Evolutionary conservation across 192 early-diverging fungal genomes (phyloP).

Genomic region (Coemansia sp.): DNA sequence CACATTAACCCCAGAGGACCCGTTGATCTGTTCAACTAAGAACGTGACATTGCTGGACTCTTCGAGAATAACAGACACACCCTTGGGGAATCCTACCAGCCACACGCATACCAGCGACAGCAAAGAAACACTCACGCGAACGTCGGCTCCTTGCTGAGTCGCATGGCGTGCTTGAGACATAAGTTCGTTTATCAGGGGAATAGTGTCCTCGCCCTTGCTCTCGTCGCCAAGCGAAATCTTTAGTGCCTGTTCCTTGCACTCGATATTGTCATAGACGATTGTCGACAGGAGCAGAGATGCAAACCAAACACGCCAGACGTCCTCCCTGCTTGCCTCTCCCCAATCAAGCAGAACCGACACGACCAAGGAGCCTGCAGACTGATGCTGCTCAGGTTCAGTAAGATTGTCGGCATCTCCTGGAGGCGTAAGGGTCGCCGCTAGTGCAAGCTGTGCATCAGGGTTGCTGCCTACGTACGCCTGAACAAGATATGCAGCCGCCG

Average conservation of each 20-base stretch:
- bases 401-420: slow-evolving; percentile 44
- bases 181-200: slow-evolving; percentile 88
- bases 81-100: slow-evolving; percentile 79
- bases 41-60: slow-evolving; percentile 90
- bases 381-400: slow-evolving; percentile 33
- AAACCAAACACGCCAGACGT: slow-evolving; percentile 90
- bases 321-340: slow-evolving; percentile 60
- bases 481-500: slow-evolving; percentile 81
- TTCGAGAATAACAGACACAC: slow-evolving; percentile 79
- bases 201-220: slow-evolving; percentile 70
- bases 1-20: slow-evolving; percentile 81
- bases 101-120: slow-evolving; percentile 80
- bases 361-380: slow-evolving; percentile 88
- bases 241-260: slow-evolving; percentile 77
- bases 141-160: slow-evolving; percentile 62
- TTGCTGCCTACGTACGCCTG: slow-evolving; percentile 82
- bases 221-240: slow-evolving; percentile 75
- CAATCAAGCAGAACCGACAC: slow-evolving; percentile 77
- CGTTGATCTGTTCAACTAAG: slow-evolving; percentile 87
- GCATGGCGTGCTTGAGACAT: slow-evolving; percentile 64
- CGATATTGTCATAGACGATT: slow-evolving; percentile 69
- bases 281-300: slow-evolving; percentile 80
- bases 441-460: slow-evolving; percentile 80
- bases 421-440: slow-evolving; percentile 81
- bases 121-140: slow-evolving; percentile 74